phyloP scores from a whole-genome alignment of 257 asterid species.

The Fraxinus pennsylvanica region DNA sequence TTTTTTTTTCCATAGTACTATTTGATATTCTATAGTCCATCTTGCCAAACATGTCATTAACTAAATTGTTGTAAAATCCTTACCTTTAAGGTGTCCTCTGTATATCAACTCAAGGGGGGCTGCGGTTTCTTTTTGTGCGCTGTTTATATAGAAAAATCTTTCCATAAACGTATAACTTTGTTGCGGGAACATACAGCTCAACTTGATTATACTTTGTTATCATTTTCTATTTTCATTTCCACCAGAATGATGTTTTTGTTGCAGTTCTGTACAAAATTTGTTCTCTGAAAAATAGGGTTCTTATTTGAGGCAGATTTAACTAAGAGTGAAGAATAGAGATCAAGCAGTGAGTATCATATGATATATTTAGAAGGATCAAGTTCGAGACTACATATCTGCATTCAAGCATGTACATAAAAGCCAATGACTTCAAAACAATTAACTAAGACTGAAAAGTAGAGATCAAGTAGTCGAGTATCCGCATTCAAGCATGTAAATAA shows the following conservation, averaged over 20 bases:
- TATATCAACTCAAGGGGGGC: conserved; percentile 8
- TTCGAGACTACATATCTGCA: background rate
- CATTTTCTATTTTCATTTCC: background rate
- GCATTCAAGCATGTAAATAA: background rate
- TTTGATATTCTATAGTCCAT: background rate
- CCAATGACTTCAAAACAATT: background rate
- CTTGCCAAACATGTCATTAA: background rate
- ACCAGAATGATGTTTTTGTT: no score
- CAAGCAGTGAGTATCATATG: background rate
- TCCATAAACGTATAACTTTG: background rate
- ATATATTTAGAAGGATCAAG: background rate
- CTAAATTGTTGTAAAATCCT: conserved; percentile 17
- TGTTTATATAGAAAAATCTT: conserved; percentile 18
- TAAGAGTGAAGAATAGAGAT: background rate
- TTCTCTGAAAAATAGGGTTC: no score
- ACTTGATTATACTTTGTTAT: background rate
- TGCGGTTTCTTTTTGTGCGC: background rate
- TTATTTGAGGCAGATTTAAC: no score
- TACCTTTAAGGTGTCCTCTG: conserved; percentile 7
- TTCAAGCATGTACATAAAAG: background rate
- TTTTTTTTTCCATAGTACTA: background rate
- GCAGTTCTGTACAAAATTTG: no score
- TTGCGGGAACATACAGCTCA: background rate
- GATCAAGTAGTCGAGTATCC: background rate
- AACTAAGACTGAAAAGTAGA: no score